These are phyloP conservation scores for Pestalotiopsis sp. DNA, from an alignment of 2,329 filamentous ascomycete genomes.

Conservation along the genomic window DNA sequence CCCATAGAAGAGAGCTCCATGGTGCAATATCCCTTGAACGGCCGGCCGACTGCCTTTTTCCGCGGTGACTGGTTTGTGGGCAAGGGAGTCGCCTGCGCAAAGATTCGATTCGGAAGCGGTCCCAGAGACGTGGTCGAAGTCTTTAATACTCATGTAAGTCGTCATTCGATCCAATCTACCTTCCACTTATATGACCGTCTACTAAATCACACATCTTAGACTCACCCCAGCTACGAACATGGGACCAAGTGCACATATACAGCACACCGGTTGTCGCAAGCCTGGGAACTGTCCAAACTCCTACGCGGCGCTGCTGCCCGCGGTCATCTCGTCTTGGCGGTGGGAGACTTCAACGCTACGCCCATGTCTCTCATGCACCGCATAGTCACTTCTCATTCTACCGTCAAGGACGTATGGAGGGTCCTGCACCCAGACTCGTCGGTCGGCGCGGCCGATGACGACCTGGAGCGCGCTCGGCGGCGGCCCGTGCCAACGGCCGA, in stretches of 20 bases:
- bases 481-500: constrained; percentile 73
- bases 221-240: constrained; percentile 83
- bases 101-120: constrained; percentile 70
- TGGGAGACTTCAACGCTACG: constrained; percentile 98
- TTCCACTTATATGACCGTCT: background rate
- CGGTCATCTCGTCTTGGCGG: constrained; percentile 80
- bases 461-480: constrained; percentile 66
- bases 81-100: constrained; percentile 86
- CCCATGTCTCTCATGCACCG: constrained; percentile 83
- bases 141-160: constrained; percentile 82
- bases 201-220: constrained; percentile 37
- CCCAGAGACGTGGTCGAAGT: constrained; percentile 76
- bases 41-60: constrained; percentile 90
- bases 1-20: constrained; percentile 89
- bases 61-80: constrained; percentile 96
- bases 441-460: constrained; percentile 71
- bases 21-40: constrained; percentile 87
- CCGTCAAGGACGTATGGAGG: constrained; percentile 83
- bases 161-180: background rate
- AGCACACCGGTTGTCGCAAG: constrained; percentile 88
- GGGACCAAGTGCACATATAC: constrained; percentile 83
- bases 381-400: constrained; percentile 77
- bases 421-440: constrained; percentile 83
- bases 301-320: constrained; percentile 79
- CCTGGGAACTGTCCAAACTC: constrained; percentile 92